Base-by-base conservation (phyloP, 257 asterid genomes). In the Scutellaria barbata region DNA sequence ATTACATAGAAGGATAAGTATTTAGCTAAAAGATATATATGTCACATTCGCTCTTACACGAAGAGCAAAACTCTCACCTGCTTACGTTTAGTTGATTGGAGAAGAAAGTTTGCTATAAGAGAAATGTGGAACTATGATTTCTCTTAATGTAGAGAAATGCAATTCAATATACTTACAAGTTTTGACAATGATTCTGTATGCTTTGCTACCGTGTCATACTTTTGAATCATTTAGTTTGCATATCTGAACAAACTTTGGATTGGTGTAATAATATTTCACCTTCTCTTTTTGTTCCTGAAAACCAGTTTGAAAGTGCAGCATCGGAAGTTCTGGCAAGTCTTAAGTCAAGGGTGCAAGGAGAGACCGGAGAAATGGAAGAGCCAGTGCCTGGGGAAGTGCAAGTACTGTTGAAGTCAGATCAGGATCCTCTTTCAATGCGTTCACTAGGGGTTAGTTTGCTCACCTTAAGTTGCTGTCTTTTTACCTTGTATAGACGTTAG, bases 261-360 rank as follows among this genome's bases (percentile, higher is more conserved):
- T 66, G 53, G n/a, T 59, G 6, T 58, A 63, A 72, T 55, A 35
- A 35, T 40, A 12, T 69, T 25, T 40, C 30, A 35, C 73, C 66
- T 57, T 59, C 43, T 37, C 48, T 16, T 69, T 51, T 35, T 63
- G 67, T 22, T 30, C 35, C 35, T 30, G 35, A 30, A 63, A 52
- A 77, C 50, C 82, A 93, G 99, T 89, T 95, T 69, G 99, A 95
- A 81, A 88, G 87, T 57, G 99, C 96, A 5, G 98, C 98, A 35
- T 92, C 96, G 30, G 97, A 89, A 75, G 98, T 95, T 77, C 83
- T 95, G 71, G 85, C 90, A 6, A 81, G 97, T 76, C 87, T 95
- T 80, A 86, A 77, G 84, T 82, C 98, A 22, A 89, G 89, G 82
- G 89, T 89, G 42, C 80, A 93, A 61, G 87, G 96, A 67, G 98